Percentiles rank a stretch among this genome's conserved stretches.
Evolutionary conservation across 768 basidiomycete species (phyloP).

Genomic region (Podaxis sp.): DNA sequence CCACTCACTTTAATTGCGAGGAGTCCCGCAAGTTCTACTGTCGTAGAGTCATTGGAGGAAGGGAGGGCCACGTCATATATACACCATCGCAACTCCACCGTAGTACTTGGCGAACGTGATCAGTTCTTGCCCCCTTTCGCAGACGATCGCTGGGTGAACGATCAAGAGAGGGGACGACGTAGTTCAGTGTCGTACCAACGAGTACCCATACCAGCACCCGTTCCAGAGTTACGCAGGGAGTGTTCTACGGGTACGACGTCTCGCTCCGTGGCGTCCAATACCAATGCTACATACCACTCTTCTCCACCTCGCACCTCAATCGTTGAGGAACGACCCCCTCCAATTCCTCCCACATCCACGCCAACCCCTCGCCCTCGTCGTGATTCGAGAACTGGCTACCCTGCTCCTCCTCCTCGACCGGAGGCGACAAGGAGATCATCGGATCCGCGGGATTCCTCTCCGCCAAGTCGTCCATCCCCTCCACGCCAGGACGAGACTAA

Average conservation of each 20-base stretch:
- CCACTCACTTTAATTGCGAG: not conserved
- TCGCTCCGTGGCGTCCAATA: conserved; percentile 3
- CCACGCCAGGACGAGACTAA: conserved; percentile 5
- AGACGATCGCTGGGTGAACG: conserved; percentile 5
- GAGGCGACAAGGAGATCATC: conserved; percentile 1
- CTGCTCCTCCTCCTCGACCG: not conserved
- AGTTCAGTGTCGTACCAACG: not conserved
- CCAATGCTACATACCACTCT: conserved; percentile 8
- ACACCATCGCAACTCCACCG: conserved; percentile 8
- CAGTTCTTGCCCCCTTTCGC: conserved; percentile 4
- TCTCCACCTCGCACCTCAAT: conserved; percentile 8
- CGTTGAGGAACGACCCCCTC: not conserved
- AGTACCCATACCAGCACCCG: conserved; percentile 1
- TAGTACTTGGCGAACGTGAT: not conserved
- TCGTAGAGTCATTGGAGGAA: conserved; percentile 15
- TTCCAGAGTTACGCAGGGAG: conserved; percentile 12
- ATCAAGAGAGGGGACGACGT: conserved; percentile 5
- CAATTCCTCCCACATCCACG: conserved; percentile 6
- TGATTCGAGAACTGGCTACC: conserved; percentile 4
- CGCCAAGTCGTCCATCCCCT: conserved; percentile 8
- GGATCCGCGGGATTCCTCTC: conserved; percentile 3
- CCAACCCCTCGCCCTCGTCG: conserved; percentile 5
- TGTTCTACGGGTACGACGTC: not conserved
- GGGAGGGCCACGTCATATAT: conserved; percentile 2
- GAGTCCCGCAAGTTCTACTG: conserved; percentile 8